Conservation (phyloP, 768 basidiomycete species). For the Hemileccinum impolitum region DNA sequence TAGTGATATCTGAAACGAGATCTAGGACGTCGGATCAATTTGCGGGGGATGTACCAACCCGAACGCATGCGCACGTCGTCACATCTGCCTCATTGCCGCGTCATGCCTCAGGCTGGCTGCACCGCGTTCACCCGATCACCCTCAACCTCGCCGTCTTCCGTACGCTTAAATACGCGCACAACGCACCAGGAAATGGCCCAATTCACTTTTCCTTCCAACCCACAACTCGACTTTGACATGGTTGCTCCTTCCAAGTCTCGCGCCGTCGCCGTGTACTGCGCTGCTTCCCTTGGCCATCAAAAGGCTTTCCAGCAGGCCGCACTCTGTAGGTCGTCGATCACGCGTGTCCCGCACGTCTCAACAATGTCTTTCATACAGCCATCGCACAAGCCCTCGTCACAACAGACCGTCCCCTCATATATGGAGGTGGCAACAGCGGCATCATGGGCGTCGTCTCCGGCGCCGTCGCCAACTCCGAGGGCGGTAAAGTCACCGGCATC, state of each 20-base stretch:
- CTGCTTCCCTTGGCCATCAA: conserved; percentile 63
- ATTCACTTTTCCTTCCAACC: conserved; percentile 5
- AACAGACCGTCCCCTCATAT: conserved; percentile 64
- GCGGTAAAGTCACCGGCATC: conserved; percentile 75
- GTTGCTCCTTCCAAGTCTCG: conserved; percentile 30
- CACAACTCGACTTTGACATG: conserved; percentile 19
- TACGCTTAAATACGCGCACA: conserved; percentile 26
- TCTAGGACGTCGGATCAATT: neutral
- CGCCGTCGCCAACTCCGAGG: conserved; percentile 52
- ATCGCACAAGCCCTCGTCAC: conserved; percentile 70
- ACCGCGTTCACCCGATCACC: conserved; percentile 11
- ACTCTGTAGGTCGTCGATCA: conserved; percentile 47
- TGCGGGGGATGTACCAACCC: neutral
- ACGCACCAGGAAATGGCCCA: conserved; percentile 8
- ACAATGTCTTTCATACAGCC: conserved; percentile 38
- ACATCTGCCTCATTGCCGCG: conserved; percentile 22
- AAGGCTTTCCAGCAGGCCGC: conserved; percentile 67
- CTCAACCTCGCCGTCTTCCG: conserved; percentile 8
- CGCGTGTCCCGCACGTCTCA: conserved; percentile 1
- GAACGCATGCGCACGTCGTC: no score
- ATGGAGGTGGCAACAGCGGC: conserved; percentile 81
- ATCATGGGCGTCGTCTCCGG: conserved; percentile 84
- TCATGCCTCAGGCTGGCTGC: conserved; percentile 4
- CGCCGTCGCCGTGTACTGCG: conserved; percentile 82
- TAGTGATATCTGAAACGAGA: neutral